Base-by-base conservation (phyloP, 805 yeast species). In the Pichia nanzhaoensis region DNA sequence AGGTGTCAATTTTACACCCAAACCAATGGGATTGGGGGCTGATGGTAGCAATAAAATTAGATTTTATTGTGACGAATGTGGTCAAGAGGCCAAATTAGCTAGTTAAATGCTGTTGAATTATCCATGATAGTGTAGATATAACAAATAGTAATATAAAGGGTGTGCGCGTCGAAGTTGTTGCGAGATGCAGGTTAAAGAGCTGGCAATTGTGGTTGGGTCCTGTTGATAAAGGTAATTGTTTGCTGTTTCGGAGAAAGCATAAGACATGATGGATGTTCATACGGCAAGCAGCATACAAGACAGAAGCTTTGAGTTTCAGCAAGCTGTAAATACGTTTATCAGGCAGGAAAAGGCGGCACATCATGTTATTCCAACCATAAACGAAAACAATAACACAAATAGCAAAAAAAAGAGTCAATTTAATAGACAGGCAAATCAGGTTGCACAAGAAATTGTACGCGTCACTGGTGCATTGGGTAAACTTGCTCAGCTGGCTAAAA, bases 251-350 rank as follows among this genome's bases (percentile, higher is more conserved):
- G 18, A 27, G 5, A 10, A 24, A 17, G 30, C 13, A n/a, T 4
- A 28, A 37, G 2, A 17, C 13, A 17, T 9, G 8, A 56, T 59
- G 62, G 58, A 58, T 30, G 13, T 54, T 24, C 52, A 55, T 33
- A 42, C 63, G 38, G 59, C 68, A 39, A 57, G 51, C 9, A 60
- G 56, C 30, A 70, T 80, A 34, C 91, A 84, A 60, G 95, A 91
- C 66, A 73, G 99, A 54, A 91, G 98, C 8, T 73, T 78, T 50
- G 98, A 91, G 71, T 91, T 91, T 69, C 91, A 89, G 54, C 90
- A 89, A 58, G 88, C 96, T 59, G 96, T 91, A 27, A 66, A 79
- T 38, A 78, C 90, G 2, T 82, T 82, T 63, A 80, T 82, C 59
- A 78, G 78, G 55, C 75, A 51, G 12, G 43, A 76, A 56, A 69